Base-by-base conservation (phyloP, 192 early-diverging fungal species). In the Rhizoclosmatium sp. region DNA sequence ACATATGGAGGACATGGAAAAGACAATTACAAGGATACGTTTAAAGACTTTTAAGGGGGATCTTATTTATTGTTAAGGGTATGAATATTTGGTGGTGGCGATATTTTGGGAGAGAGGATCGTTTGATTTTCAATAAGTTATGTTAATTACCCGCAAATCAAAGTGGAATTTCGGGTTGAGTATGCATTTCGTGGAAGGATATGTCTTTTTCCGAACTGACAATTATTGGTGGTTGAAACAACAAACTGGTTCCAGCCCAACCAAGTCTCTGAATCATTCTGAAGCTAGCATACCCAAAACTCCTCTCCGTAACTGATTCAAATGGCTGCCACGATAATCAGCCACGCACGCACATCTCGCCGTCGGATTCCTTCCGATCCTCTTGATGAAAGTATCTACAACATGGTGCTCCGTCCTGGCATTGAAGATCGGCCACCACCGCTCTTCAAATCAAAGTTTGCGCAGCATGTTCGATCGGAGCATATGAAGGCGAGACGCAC, bases 1-100 rank as follows among this genome's bases (percentile, higher is more conserved):
- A 89, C 89, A 31, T 98, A 99, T 82, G 97, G 97, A 44, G 83
- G 85, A 44, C 82, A 79, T 51, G 84, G 87, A 7, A 86, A 88
- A 56, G 93, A 96, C 71, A 87, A 91, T 58, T 92, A 93, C 81
- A 83, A 87, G 66, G 91, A 94, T 58, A 83, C 88, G 73, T 95
- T 95, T 75, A 83, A 85, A 51, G 91, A 90, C 41, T 95, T 95
- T 83, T 95, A 84, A 86, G 51, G 5, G 51, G 51, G 1, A 54
- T 54, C 5, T 7, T 54, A 54, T 54, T 12, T 54, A 54, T 54
- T 16, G 5, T 54, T 16, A 54, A 54, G 16, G 9, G 9, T 7
- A 54, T 12, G 16, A 12, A 54, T 16, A 54, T 54, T 54, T 7
- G 51, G 51, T 54, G 51, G 51, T 54, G 51, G 54, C 54, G 54